A percentile compares a stretch with the other conserved stretches of the same genome.
Evolutionary conservation across 352 stramenopile species (phyloP).

Genomic region (Phytophthora kernoviae): DNA sequence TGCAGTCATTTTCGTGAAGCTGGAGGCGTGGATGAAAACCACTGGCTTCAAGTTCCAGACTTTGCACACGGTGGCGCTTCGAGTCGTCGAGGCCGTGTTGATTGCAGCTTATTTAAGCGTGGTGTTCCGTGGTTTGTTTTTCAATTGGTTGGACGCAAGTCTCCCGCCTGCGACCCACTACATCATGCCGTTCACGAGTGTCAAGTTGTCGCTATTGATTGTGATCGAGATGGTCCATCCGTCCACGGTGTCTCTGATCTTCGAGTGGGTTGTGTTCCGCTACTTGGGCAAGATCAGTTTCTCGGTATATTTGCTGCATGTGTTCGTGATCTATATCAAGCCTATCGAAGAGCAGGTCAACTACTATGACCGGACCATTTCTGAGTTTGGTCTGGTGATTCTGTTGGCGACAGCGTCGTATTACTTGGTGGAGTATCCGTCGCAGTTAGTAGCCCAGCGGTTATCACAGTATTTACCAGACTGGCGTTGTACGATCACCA

Average conservation of each 20-base stretch:
- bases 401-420: conserved; percentile 31
- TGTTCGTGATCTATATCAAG: conserved; percentile 23
- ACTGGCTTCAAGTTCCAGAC: conserved; percentile 3
- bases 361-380: conserved; percentile 5
- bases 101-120: conserved; percentile 22
- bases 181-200: conserved; percentile 1
- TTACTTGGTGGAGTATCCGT: conserved; percentile 35
- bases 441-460: conserved; percentile 21
- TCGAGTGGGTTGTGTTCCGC: conserved; percentile 32
- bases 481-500: background rate
- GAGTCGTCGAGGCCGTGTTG: conserved; percentile 7
- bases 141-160: background rate
- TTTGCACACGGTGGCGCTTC: conserved; percentile 5
- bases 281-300: conserved; percentile 40
- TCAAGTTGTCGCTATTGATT: conserved; percentile 15
- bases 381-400: conserved; percentile 20
- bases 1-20: conserved; percentile 12
- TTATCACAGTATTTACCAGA: background rate
- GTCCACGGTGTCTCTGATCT: conserved; percentile 14
- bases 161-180: background rate
- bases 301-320: conserved; percentile 40
- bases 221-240: conserved; percentile 32
- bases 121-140: conserved; percentile 7
- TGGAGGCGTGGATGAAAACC: conserved; percentile 5
- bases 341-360: background rate